Evolutionary conservation across 371 early-diverging fungal species (phyloP), one percentile per base, ranked within the genome.

Genomic region (Mucor saturninus): DNA sequence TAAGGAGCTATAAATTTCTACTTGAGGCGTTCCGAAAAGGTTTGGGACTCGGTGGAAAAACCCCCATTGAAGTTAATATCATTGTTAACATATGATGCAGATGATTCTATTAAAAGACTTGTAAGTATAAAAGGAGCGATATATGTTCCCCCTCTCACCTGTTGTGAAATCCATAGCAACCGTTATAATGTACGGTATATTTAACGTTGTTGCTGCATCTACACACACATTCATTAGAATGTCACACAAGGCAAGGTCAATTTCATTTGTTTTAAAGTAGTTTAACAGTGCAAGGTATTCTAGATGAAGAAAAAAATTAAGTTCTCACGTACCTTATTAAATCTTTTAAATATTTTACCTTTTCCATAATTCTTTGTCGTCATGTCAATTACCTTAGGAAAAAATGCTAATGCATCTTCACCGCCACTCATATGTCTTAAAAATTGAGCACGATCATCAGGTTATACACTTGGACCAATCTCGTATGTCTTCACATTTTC

Each of bases 241-340:
- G 45, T 66, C 59, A 15, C 67, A 62, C 1, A 71, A 13, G 2
- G 35, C 55, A 2, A 62, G 30, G 13, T 62, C 62, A 32, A 59
- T 37, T 2, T 52, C n/a, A 11, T 49, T 42, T 13, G 48, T 42
- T 5, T 31, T 63, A 26, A 63, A 63, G 5, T 40, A 56, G 30
- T 63, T 31, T 14, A 30, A 1, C 10, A 50, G 13, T 9, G 30
- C 13, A 50, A 5, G 30, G 13, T 30, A 50, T 11, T 50, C 50
- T 50, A 10, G 7, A 29, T 35, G 6, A 35, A 35, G 21, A 0
- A 9, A 50, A 4, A 35, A 6, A 4, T 35, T 1, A 35, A 35
- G 8, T 35, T 35, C 35, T 35, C 35, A 2, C 35, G 1, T 35
- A 35, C 35, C 8, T 35, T 35, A 8, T 35, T 35, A 1, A 35